Conservation (phyloP, 495 filamentous ascomycete species). For the Melanomma pulvis-pyrius region DNA sequence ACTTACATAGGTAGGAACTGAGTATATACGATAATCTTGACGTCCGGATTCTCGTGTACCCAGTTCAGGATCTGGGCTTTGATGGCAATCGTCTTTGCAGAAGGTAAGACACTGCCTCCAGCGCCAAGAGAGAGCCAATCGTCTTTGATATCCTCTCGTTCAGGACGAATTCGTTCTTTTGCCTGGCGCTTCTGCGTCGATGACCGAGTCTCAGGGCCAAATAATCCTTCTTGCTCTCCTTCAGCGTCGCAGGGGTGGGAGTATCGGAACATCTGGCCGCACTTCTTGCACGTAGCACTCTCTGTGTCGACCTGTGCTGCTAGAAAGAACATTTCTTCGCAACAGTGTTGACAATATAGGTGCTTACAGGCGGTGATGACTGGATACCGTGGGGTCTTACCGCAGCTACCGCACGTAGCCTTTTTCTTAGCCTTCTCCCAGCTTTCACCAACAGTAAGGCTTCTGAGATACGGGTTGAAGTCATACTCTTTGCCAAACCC, state of each 20-base stretch:
- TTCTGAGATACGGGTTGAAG: slow-evolving; percentile 43
- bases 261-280: slow-evolving; percentile 14
- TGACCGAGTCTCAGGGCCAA: slow-evolving; percentile 4
- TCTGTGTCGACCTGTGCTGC: slow-evolving; percentile 33
- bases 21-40: slow-evolving; percentile 50
- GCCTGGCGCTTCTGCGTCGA: slow-evolving; percentile 7
- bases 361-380: slow-evolving; percentile 54
- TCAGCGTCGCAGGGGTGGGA: slow-evolving; percentile 8
- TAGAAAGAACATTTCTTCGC: slow-evolving; percentile 37
- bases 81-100: slow-evolving; percentile 46
- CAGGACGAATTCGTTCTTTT: slow-evolving; percentile 8
- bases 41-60: slow-evolving; percentile 38
- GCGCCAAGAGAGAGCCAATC: slow-evolving; percentile 45
- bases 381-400: slow-evolving; percentile 35
- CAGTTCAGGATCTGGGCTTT: slow-evolving; percentile 47
- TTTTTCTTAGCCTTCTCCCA: slow-evolving; percentile 43
- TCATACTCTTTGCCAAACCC: slow-evolving; percentile 30
- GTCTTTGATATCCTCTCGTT: slow-evolving; percentile 19
- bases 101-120: slow-evolving; percentile 37
- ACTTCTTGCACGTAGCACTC: slow-evolving; percentile 13
- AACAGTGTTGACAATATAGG: slow-evolving; percentile 54
- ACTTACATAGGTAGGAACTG: slow-evolving; percentile 43
- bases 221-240: not conserved
- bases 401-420: slow-evolving; percentile 48
- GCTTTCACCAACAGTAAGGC: slow-evolving; percentile 37